Percentiles rank a stretch among this genome's conserved stretches.
phyloP scores from a whole-genome alignment of 2,329 filamentous ascomycete species.

The Ophiosphaerella herpotricha region DNA sequence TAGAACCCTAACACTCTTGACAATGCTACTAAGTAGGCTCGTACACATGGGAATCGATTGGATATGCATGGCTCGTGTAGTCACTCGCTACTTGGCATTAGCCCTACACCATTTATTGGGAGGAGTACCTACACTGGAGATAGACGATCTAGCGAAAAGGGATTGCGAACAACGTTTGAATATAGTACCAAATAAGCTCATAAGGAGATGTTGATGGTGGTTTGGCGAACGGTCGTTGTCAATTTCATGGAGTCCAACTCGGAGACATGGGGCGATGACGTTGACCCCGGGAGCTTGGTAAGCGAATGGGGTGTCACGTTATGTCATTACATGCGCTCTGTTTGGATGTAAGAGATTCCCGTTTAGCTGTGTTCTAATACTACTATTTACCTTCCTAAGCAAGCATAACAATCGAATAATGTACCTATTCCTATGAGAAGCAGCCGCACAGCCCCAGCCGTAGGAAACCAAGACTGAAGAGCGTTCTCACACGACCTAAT shows the following conservation, averaged over 20 bases:
- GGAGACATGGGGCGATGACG: slow-evolving; percentile 32
- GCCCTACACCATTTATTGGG: not conserved
- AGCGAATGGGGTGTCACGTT: slow-evolving; percentile 11
- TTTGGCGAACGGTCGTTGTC: slow-evolving; percentile 52
- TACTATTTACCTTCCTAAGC: too few relatives aligned
- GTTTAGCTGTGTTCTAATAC: too few relatives aligned
- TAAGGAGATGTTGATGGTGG: slow-evolving; percentile 34
- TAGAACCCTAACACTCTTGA: not conserved
- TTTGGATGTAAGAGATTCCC: too few relatives aligned
- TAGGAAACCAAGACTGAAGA: too few relatives aligned
- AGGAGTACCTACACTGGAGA: not conserved
- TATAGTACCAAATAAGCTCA: slow-evolving; percentile 38
- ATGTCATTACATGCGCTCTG: not conserved
- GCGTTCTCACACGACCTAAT: too few relatives aligned
- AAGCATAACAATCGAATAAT: too few relatives aligned
- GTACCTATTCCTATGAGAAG: too few relatives aligned
- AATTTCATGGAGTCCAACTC: slow-evolving; percentile 53
- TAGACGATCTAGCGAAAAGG: slow-evolving; percentile 23
- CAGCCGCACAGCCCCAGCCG: too few relatives aligned
- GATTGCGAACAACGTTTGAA: slow-evolving; percentile 31
- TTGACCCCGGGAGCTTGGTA: slow-evolving; percentile 14
- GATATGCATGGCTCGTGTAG: slow-evolving; percentile 73
- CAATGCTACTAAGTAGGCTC: too few relatives aligned
- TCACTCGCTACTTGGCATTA: slow-evolving; percentile 35
- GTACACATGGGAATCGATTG: slow-evolving; percentile 87